Conservation (phyloP, 805 yeast genomes). For the Saitoella complicata region DNA sequence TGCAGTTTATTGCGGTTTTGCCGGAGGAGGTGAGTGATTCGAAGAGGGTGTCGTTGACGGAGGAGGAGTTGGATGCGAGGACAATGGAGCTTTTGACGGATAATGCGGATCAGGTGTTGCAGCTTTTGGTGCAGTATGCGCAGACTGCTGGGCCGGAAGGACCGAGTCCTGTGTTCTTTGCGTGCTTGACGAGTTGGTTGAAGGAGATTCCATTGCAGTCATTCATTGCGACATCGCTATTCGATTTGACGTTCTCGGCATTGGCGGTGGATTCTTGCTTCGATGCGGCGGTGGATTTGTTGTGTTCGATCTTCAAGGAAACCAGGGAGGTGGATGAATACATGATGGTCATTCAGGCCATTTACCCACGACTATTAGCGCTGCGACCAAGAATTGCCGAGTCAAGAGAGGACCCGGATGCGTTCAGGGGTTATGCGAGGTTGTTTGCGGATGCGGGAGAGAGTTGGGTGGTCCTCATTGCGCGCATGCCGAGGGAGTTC, state of each 20-base stretch:
- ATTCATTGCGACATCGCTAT: conserved; percentile 48
- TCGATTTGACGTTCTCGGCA: conserved; percentile 51
- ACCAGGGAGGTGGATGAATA: conserved; percentile 47
- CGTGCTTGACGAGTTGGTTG: conserved; percentile 81
- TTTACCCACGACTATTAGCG: conserved; percentile 52
- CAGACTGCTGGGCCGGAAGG: conserved; percentile 18
- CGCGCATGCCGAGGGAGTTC: conserved; percentile 52
- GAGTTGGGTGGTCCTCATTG: conserved; percentile 81
- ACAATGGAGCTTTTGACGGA: conserved; percentile 44
- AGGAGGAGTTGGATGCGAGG: conserved; percentile 58
- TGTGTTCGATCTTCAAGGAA: conserved; percentile 66
- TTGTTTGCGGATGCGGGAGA: conserved; percentile 86
- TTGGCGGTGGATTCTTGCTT: conserved; percentile 45
- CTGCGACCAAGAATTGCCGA: conserved; percentile 35
- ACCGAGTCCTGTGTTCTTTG: conserved; percentile 34
- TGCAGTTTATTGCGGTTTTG: conserved; percentile 69
- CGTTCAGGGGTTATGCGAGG: conserved; percentile 53
- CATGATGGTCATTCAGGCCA: conserved; percentile 41
- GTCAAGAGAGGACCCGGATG: conserved; percentile 38
- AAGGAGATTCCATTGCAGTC: conserved; percentile 63
- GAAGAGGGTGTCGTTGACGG: conserved; percentile 60
- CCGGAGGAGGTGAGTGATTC: conserved; percentile 83
- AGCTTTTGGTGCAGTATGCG: conserved; percentile 40
- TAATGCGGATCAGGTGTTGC: conserved; percentile 53
- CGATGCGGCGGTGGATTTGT: conserved; percentile 73